A percentile compares a stretch with the other conserved stretches of the same genome.
These are phyloP conservation scores for Colletotrichum spaethianum DNA, from an alignment of 2,329 filamentous ascomycete genomes.

Conservation along the genomic window DNA sequence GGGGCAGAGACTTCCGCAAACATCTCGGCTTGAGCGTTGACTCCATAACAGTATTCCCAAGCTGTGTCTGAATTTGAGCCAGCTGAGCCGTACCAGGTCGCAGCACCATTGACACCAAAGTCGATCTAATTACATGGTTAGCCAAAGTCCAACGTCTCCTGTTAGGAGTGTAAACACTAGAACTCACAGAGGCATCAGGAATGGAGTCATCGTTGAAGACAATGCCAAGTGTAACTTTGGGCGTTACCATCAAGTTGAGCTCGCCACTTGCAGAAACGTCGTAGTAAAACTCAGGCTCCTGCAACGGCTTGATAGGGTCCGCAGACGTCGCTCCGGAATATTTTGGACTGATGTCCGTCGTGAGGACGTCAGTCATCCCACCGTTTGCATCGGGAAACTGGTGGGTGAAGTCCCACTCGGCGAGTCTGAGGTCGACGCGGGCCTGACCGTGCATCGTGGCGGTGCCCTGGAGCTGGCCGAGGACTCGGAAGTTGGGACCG, in stretches of 20 bases:
- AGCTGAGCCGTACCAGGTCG: slow-evolving; percentile 8
- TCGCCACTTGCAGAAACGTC: slow-evolving; percentile 9
- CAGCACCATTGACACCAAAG: slow-evolving; percentile 1
- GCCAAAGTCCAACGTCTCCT: neutral
- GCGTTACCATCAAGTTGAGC: neutral
- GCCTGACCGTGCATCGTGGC: slow-evolving; percentile 11
- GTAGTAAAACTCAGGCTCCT: slow-evolving; percentile 2
- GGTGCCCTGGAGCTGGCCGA: slow-evolving; percentile 36
- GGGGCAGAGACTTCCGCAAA: slow-evolving; percentile 7
- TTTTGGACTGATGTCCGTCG: neutral
- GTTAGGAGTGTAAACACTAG: too few relatives aligned
- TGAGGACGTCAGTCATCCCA: neutral
- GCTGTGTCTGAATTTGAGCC: neutral
- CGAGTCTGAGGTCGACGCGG: slow-evolving; percentile 5
- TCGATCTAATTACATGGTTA: neutral
- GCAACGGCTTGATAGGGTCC: neutral
- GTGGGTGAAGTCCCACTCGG: slow-evolving; percentile 16
- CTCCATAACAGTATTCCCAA: slow-evolving; percentile 11
- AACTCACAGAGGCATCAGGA: slow-evolving; percentile 1
- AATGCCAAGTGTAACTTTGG: slow-evolving; percentile 16
- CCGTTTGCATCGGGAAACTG: neutral
- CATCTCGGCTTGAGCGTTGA: neutral
- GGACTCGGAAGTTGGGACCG: slow-evolving; percentile 48
- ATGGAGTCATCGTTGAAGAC: slow-evolving; percentile 9
- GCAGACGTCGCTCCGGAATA: neutral